Evolutionary conservation across 345 rosid genomes (phyloP).

Genomic region (Ceriops zippeliana): DNA sequence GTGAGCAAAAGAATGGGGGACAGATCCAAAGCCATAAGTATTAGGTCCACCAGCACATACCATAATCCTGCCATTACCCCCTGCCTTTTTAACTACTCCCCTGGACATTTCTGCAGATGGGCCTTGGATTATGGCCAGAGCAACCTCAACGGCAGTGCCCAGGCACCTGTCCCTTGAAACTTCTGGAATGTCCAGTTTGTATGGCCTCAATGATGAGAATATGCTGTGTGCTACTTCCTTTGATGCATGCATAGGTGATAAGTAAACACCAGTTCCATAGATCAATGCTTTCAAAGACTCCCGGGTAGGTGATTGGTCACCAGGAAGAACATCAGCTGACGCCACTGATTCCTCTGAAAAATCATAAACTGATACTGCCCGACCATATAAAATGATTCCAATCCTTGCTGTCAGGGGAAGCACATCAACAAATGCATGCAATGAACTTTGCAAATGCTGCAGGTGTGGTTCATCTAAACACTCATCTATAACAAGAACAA

Average conservation of each 20-base stretch:
- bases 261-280: constrained; percentile 88
- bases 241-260: constrained; percentile 95
- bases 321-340: constrained; percentile 95
- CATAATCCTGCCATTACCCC: constrained; percentile 83
- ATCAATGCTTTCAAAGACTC: constrained; percentile 82
- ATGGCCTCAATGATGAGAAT: constrained; percentile 90
- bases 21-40: constrained; percentile 90
- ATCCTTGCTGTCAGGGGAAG: constrained; percentile 72
- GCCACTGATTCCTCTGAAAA: constrained; percentile 89
- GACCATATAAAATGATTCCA: constrained; percentile 80
- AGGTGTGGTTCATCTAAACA: constrained; percentile 95
- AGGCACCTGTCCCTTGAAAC: constrained; percentile 88
- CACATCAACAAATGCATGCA: constrained; percentile 93
- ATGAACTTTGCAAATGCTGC: constrained; percentile 92
- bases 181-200: constrained; percentile 65
- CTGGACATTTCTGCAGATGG: constrained; percentile 88
- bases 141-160: constrained; percentile 90
- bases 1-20: constrained; percentile 78
- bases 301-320: constrained; percentile 68
- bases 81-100: constrained; percentile 80
- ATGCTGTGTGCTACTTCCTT: constrained; percentile 82
- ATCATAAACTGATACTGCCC: constrained; percentile 85
- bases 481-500: constrained; percentile 87
- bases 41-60: constrained; percentile 95
- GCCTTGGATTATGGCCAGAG: constrained; percentile 83